Evolutionary conservation across 1,284 basidiomycete genomes (phyloP), one percentile per base, ranked within the genome.

Genomic region (Cutaneotrichosporon cyanovorans): DNA sequence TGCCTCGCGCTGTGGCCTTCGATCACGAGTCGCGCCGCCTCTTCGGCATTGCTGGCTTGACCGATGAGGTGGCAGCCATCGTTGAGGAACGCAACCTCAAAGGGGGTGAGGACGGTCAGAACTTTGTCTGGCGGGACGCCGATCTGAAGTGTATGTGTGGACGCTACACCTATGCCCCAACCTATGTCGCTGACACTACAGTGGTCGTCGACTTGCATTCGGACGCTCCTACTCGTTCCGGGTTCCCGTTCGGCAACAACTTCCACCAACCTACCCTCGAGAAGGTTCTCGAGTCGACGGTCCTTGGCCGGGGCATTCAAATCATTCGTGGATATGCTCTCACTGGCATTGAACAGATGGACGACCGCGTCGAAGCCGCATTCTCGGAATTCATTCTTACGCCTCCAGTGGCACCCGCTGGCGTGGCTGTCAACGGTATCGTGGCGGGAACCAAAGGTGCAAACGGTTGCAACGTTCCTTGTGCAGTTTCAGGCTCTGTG

Each of bases 101-200:
- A 20, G 50, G 50, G 8, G 50, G 53, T 6, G 49, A 52, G n/a
- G 48, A 53, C 15, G 50, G 50, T 4, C 36, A 25, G 9, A 51
- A 51, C 50, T 58, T 51, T 37, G 50, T 53, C 9, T 58, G 56
- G 56, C 34, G 53, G 2, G 56, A 58, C 40, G 42, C 33, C 11
- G 42, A 55, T n/a, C 22, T 53, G 21, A 51, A 53, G 33, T 20
- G 50, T 51, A 32, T 41, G 56, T 42, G 33, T n/a, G 12, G 3
- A 2, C 12, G 23, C 19, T 6, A 30, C 10, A 4, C 5, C 4
- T 30, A 22, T 36, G 28, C n/a, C 25, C n/a, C n/a, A n/a, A n/a
- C n/a, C n/a, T n/a, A n/a, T n/a, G n/a, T n/a, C 25, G 25, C 37
- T 16, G 9, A 14, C n/a, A 23, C 16, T 21, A 7, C n/a, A 51